Conservation (phyloP, 768 basidiomycete species). For the Boletus sp. region DNA sequence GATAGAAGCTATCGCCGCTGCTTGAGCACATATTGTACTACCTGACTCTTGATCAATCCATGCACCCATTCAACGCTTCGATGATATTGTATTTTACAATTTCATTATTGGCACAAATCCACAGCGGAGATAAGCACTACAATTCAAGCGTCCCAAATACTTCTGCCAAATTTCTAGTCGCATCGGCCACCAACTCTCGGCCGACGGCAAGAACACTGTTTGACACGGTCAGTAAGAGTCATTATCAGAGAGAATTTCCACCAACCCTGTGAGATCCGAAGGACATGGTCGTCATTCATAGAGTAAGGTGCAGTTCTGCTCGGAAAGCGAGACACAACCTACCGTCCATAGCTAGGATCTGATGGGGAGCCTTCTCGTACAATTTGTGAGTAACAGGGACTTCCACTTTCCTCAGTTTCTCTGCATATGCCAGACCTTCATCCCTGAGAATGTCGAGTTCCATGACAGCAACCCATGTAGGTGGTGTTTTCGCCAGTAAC, state of each 20-base stretch:
- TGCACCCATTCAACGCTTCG: background rate
- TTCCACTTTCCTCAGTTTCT: conserved; percentile 53
- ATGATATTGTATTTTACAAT: background rate
- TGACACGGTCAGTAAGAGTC: conserved; percentile 10
- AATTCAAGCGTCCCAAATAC: conserved; percentile 26
- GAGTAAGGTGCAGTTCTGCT: background rate
- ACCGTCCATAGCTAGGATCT: conserved; percentile 77
- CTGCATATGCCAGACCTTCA: conserved; percentile 65
- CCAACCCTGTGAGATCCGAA: conserved; percentile 22
- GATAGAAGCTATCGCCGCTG: conserved; percentile 65
- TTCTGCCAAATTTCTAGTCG: conserved; percentile 33
- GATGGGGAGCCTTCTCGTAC: conserved; percentile 68
- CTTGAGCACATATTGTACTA: conserved; percentile 5
- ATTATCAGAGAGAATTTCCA: background rate
- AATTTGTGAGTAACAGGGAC: conserved; percentile 53
- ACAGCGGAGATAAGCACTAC: background rate
- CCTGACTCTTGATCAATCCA: background rate
- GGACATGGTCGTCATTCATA: background rate
- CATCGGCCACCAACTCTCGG: conserved; percentile 38
- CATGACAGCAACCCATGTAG: conserved; percentile 63
- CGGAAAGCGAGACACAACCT: conserved; percentile 18
- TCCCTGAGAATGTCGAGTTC: conserved; percentile 70
- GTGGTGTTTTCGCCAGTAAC: conserved; percentile 49
- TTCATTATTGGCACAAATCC: background rate
- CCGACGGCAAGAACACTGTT: conserved; percentile 39